These are phyloP conservation scores for Oryza coarctata DNA, from an alignment of 176 grass and related monocot species.

Conservation along the genomic window DNA sequence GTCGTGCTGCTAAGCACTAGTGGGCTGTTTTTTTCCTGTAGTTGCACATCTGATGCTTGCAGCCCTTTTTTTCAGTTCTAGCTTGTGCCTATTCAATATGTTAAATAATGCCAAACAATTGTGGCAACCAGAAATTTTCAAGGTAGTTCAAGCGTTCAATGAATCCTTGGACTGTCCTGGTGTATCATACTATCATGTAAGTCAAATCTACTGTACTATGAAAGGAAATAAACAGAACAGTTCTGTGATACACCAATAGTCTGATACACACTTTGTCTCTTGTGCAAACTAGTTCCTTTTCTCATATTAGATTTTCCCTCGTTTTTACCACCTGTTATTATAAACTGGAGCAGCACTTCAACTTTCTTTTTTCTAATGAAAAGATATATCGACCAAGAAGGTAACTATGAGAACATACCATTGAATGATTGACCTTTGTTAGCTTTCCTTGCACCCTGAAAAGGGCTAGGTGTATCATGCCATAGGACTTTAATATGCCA, in stretches of 20 bases:
- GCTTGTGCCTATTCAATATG: background rate
- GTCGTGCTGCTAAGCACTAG: background rate
- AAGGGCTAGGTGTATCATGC: background rate
- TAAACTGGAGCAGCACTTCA: background rate
- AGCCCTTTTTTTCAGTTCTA: background rate
- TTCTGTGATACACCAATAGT: background rate
- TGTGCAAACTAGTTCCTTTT: background rate
- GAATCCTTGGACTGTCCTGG: background rate
- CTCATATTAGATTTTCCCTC: background rate
- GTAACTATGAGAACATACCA: background rate
- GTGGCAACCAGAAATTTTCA: background rate
- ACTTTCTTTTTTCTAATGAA: background rate
- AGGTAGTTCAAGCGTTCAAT: background rate
- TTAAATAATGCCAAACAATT: background rate
- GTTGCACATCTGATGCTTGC: background rate
- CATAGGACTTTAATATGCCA: background rate
- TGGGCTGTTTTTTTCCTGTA: background rate
- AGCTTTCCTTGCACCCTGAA: background rate
- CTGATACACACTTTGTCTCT: background rate
- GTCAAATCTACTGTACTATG: background rate
- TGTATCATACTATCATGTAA: no score
- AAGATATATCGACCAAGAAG: background rate
- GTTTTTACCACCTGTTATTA: background rate
- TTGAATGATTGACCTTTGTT: background rate
- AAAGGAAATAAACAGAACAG: background rate